Evolutionary conservation across 2,329 filamentous ascomycete species (phyloP), one percentile per base, ranked within the genome.

Genomic region (Uncinocarpus reesii): DNA sequence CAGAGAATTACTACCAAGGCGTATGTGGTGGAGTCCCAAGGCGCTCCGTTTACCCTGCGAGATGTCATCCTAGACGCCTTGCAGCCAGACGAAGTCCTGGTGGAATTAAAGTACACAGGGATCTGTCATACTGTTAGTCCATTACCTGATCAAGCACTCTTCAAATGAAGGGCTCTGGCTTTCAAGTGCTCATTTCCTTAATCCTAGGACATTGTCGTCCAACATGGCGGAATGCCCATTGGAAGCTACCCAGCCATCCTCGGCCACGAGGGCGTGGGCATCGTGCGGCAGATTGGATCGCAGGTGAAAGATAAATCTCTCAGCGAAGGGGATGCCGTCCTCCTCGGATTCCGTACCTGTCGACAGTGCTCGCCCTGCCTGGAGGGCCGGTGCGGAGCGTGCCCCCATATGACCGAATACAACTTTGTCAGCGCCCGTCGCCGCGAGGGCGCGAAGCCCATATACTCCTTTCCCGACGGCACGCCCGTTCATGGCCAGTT

Each of bases 191-290:
- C 6, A 42, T 42, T 2, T 20, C 13, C n/a, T 11, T 5, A n/a
- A n/a, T n/a, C n/a, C n/a, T 43, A 43, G 41, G 41, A 43, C 41
- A 32, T 43, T 32, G 41, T 43, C 41, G 41, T 43, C 18, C 41
- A 43, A 23, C 15, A 43, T 23, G 41, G 41, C 16, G 28, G 28
- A 32, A 43, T 43, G 28, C 41, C 32, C 8, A 37, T 46, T 21
- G 32, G 32, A 11, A 24, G 31, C 26, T 70, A 70, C 49, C 68
- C 68, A 15, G 62, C 76, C 42, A 75, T 74, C 45, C 77, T 81
- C 16, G 80, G 79, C 44, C 80, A 83, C 58, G 80, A 83, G 58
- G 80, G 83, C 36, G 74, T 83, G 37, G 80, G 80, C 45, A 73
- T 65, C 1, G 77, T 70, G 4, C 73, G 80, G 21, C 73, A 74